These are phyloP conservation scores for Mercurialis annua DNA, from an alignment of 345 rosid species.

Conservation along the genomic window DNA sequence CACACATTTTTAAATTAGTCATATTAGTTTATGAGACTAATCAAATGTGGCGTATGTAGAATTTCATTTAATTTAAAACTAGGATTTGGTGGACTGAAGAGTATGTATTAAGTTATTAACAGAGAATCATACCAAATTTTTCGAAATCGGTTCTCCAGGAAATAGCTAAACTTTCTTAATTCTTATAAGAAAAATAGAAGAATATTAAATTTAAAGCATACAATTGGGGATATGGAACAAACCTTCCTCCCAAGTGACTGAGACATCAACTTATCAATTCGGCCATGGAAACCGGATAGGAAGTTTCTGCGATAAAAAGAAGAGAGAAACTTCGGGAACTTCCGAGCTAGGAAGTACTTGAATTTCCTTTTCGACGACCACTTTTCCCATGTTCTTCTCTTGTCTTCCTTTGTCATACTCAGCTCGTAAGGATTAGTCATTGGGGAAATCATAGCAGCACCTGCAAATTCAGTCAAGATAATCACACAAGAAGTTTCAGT, in stretches of 20 bases:
- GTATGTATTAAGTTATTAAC: background rate
- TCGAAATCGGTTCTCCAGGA: background rate
- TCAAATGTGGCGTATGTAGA: background rate
- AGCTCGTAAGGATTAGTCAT: constrained; percentile 76
- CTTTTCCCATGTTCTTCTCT: constrained; percentile 58
- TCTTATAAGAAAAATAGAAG: background rate
- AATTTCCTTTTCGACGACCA: constrained; percentile 61
- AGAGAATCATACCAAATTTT: background rate
- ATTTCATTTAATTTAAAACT: background rate
- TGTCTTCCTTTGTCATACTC: constrained; percentile 80
- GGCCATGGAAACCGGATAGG: constrained; percentile 74
- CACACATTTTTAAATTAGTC: background rate
- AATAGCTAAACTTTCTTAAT: background rate
- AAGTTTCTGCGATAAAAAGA: constrained; percentile 60
- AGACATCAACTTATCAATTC: constrained; percentile 69
- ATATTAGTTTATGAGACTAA: background rate
- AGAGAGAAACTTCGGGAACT: constrained; percentile 62
- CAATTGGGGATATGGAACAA: constrained; percentile 11
- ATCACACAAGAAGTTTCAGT: background rate
- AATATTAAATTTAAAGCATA: background rate
- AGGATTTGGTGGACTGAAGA: background rate
- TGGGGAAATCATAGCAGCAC: constrained; percentile 77
- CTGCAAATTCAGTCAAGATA: constrained; percentile 39
- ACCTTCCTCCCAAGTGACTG: constrained; percentile 68
- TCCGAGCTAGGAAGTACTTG: constrained; percentile 60